These are phyloP conservation scores for Talaromyces adpressus DNA, from an alignment of 495 filamentous ascomycete genomes.

Conservation along the genomic window DNA sequence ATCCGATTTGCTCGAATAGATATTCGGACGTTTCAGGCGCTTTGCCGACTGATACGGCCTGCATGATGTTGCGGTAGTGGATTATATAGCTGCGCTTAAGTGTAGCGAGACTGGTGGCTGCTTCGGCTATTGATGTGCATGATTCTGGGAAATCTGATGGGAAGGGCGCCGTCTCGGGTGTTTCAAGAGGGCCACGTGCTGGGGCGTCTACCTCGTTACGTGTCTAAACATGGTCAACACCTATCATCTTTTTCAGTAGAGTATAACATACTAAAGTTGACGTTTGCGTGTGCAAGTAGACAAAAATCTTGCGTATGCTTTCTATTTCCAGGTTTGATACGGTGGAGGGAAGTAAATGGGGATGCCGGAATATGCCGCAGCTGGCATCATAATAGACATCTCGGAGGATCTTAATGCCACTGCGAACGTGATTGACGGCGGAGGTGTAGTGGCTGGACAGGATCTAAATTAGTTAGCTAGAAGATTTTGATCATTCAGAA, in stretches of 20 bases:
- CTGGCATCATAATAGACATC: constrained; percentile 13
- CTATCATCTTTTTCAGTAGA: not conserved
- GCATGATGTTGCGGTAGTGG: not conserved
- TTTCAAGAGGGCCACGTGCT: not conserved
- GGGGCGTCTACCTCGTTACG: not conserved
- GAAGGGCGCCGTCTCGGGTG: not conserved
- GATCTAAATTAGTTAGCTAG: constrained; percentile 16
- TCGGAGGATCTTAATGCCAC: constrained; percentile 23
- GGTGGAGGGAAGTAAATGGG: constrained; percentile 9
- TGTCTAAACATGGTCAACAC: not conserved
- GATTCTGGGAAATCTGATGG: not conserved
- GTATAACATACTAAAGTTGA: constrained; percentile 6
- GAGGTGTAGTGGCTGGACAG: constrained; percentile 25
- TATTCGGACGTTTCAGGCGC: not conserved
- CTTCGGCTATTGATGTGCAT: constrained; percentile 16
- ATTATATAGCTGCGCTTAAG: not conserved
- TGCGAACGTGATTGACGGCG: constrained; percentile 25
- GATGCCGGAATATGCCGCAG: constrained; percentile 9
- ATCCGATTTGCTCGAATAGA: constrained; percentile 4
- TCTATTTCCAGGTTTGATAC: constrained; percentile 1
- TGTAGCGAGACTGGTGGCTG: constrained; percentile 13
- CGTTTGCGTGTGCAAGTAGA: constrained; percentile 13
- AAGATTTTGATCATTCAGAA: too few species aligned
- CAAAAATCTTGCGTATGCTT: constrained; percentile 11
- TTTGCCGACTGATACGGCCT: not conserved